Evolutionary conservation across 106 monocot species (phyloP).

Genomic region (Apostasia shenzhenica): DNA sequence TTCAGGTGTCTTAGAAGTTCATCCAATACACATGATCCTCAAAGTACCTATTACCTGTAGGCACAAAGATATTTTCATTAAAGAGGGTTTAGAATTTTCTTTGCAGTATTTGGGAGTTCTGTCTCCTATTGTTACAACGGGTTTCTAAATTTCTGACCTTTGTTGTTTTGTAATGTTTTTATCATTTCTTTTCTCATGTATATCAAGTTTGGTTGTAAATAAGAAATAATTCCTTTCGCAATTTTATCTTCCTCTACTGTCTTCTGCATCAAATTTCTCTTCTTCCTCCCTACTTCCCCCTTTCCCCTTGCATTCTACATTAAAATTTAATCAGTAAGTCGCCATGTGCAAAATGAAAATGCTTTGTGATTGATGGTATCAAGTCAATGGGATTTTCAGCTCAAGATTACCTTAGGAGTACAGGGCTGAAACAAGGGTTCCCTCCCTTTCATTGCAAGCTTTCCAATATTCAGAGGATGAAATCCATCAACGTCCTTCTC

Average conservation of each 20-base stretch:
- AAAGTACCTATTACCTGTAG: not conserved
- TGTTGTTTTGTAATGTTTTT: too few species aligned
- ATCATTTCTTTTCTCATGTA: too few species aligned
- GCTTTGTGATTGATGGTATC: not conserved
- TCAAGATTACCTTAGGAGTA: constrained; percentile 69
- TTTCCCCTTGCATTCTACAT: too few species aligned
- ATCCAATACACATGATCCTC: not conserved
- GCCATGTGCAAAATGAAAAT: not conserved
- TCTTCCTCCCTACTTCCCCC: too few species aligned
- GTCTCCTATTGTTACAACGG: too few species aligned
- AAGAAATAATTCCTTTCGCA: too few species aligned
- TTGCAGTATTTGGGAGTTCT: not conserved
- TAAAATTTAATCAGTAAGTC: too few species aligned
- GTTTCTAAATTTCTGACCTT: too few species aligned
- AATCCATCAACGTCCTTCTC: constrained; percentile 99
- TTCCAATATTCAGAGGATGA: constrained; percentile 94
- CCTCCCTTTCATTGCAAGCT: constrained; percentile 97
- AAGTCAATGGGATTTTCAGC: too few species aligned
- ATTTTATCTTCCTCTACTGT: too few species aligned
- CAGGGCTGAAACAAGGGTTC: constrained; percentile 86
- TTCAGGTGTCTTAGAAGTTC: not conserved
- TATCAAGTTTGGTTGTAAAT: too few species aligned
- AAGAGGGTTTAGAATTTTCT: not conserved
- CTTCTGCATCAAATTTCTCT: too few species aligned
- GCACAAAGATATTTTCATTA: not conserved